Evolutionary conservation across 2,329 filamentous ascomycete species (phyloP), one percentile per base, ranked within the genome.

Genomic region (Diplodia scrobiculata): DNA sequence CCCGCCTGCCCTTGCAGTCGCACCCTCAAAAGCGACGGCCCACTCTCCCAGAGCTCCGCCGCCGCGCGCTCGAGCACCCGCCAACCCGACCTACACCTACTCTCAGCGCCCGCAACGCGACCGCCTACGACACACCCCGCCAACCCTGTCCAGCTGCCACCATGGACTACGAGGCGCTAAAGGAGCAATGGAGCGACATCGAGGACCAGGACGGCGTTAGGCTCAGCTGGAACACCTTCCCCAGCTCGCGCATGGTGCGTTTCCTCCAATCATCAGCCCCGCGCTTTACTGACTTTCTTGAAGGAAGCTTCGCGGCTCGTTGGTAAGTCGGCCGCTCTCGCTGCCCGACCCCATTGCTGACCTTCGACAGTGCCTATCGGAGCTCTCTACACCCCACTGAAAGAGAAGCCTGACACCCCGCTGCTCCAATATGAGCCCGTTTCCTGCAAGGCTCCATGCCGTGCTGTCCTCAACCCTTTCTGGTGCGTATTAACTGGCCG

Each of bases 191-290:
- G 93, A 92, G 89, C 75, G 92, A 97, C 78, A 89, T 96, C 67
- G 95, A 99, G 83, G 95, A 99, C 76, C 89, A 91, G 72, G 95
- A 99, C 87, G 95, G 95, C 68, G 87, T 98, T 75, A 89, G 95
- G 69, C 85, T 99, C 71, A 97, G 94, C 81, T 99, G 95, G 95
- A 99, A 99, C 78, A 96, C 96, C 68, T 96, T 99, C 75, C 95
- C 95, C 59, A 97, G 93, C 83, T 94, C 94, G 75, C 92, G 95
- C 78, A 97, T 99, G 92, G 93, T 78, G 74, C 29, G 73, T 67
- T 51, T 51, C 67, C 47, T 19, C n/a, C 1, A 5, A 14, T 32
- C 34, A 27, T 17, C n/a, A 25, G 4, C 21, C 7, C 14, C 17
- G 17, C 17, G 69, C 38, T 66, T 32, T 63, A 34, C 67, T 68